Percentiles rank a stretch among this genome's conserved stretches.
Conservation (phyloP, 805 yeast species). For the Lipomyces kockii region DNA sequence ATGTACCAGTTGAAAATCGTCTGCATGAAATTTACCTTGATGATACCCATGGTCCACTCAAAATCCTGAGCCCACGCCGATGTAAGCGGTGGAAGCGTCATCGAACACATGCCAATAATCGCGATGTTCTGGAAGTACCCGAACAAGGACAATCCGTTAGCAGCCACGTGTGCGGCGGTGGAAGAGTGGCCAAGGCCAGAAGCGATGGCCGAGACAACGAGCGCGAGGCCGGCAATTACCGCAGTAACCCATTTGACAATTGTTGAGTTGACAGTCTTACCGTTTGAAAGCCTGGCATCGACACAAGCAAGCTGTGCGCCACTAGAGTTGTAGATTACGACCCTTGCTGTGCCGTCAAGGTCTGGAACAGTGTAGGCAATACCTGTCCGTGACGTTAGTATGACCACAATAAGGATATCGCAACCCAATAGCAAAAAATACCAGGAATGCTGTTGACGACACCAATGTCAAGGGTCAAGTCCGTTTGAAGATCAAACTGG, state of each 20-base stretch:
- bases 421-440: slow-evolving; percentile 5
- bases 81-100: slow-evolving; percentile 94
- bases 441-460: slow-evolving; percentile 67
- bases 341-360: slow-evolving; percentile 87
- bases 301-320: slow-evolving; percentile 76
- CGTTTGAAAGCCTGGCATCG: slow-evolving; percentile 81
- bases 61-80: slow-evolving; percentile 98
- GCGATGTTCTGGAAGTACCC: slow-evolving; percentile 94
- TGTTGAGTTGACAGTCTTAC: slow-evolving; percentile 89
- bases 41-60: slow-evolving; percentile 94
- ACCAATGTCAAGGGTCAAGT: slow-evolving; percentile 51
- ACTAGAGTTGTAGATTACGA: slow-evolving; percentile 60
- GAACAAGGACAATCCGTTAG: slow-evolving; percentile 89
- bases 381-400: slow-evolving; percentile 13
- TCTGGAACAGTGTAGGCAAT: slow-evolving; percentile 92
- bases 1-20: slow-evolving; percentile 82
- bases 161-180: slow-evolving; percentile 97
- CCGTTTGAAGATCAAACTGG: slow-evolving; percentile 70
- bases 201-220: slow-evolving; percentile 82
- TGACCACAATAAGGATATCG: neutral
- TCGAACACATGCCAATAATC: slow-evolving; percentile 94
- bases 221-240: slow-evolving; percentile 84
- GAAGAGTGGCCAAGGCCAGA: slow-evolving; percentile 86
- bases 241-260: slow-evolving; percentile 97
- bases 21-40: slow-evolving; percentile 77